Evolutionary conservation across 1,139 yeast genomes (phyloP).

Genomic region (Geotrichum citri-aurantii): DNA sequence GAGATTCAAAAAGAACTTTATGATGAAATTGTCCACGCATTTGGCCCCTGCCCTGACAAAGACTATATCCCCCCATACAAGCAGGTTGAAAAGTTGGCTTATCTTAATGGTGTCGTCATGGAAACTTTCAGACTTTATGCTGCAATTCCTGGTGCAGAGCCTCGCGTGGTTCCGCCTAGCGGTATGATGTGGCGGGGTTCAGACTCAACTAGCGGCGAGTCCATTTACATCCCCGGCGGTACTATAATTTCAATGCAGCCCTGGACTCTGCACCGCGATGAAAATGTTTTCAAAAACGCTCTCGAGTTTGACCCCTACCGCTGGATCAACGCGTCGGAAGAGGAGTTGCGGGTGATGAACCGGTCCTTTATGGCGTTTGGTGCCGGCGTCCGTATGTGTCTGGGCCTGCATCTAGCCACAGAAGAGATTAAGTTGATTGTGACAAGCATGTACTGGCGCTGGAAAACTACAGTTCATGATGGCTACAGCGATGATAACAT

Average conservation of each 20-base stretch:
- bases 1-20: slow-evolving; percentile 43
- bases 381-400: slow-evolving; percentile 68
- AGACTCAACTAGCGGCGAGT: slow-evolving; percentile 21
- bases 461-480: slow-evolving; percentile 32
- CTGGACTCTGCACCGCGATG: slow-evolving; percentile 55
- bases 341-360: slow-evolving; percentile 44
- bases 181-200: slow-evolving; percentile 28
- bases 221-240: slow-evolving; percentile 43
- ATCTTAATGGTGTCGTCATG: slow-evolving; percentile 51
- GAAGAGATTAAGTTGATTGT: slow-evolving; percentile 59
- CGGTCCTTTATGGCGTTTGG: slow-evolving; percentile 64
- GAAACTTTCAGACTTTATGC: slow-evolving; percentile 60
- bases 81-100: slow-evolving; percentile 48
- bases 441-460: slow-evolving; percentile 51
- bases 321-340: slow-evolving; percentile 46
- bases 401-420: slow-evolving; percentile 64
- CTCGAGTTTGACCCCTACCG: slow-evolving; percentile 53
- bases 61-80: slow-evolving; percentile 28
- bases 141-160: slow-evolving; percentile 73
- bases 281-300: slow-evolving; percentile 47
- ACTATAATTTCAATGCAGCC: slow-evolving; percentile 62
- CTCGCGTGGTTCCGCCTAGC: slow-evolving; percentile 44
- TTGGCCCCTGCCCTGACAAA: slow-evolving; percentile 19
- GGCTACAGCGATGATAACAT: slow-evolving; percentile 69
- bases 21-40: slow-evolving; percentile 38